Evolutionary conservation across 2,329 filamentous ascomycete species (phyloP), one percentile per base, ranked within the genome.

Genomic region (Ascochyta koolunga): DNA sequence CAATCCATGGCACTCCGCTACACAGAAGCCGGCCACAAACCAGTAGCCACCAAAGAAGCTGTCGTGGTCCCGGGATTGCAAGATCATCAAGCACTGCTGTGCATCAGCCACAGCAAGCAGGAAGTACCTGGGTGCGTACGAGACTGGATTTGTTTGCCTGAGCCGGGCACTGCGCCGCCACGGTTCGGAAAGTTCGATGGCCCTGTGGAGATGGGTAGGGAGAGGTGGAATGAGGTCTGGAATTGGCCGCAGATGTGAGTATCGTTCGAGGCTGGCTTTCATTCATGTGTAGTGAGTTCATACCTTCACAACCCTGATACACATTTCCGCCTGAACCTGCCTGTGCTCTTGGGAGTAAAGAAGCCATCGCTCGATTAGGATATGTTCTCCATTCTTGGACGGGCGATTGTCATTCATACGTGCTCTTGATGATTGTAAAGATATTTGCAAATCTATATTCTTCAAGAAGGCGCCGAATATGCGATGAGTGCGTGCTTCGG

Each of bases 71-170:
- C 67, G 1, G 91, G 91, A 0, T 75, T 97, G 50, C 81, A 82
- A 1, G 79, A 86, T 0, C 74, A 85, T 19, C 93, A 98, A 76
- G 92, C 92, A 0, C 77, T 99, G 48, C 83, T 98, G n/a, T 91
- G 93, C 60, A 93, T 98, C 55, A 95, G 91, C 57, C 95, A 99
- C 76, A 82, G 93, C 56, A 87, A 87, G 58, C 92, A 96, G 66
- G 95, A 99, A 74, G 89, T 98, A 9, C 95, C 95, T 0, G 87
- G 88, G 43, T 88, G 87, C 61, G 84, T 97, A 21, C 79, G 91
- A 40, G 86, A 96, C 70, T 98, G 90, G 89, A 80, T 98, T 44
- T 93, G 90, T 71, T 78, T 97, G 25, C 92, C 93, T 1, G 89
- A 93, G 74, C 82, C 88, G 3, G 89, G 88, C 47, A 85, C 85